Conservation (phyloP, 345 rosid genomes). For the Lagerstroemia speciosa region DNA sequence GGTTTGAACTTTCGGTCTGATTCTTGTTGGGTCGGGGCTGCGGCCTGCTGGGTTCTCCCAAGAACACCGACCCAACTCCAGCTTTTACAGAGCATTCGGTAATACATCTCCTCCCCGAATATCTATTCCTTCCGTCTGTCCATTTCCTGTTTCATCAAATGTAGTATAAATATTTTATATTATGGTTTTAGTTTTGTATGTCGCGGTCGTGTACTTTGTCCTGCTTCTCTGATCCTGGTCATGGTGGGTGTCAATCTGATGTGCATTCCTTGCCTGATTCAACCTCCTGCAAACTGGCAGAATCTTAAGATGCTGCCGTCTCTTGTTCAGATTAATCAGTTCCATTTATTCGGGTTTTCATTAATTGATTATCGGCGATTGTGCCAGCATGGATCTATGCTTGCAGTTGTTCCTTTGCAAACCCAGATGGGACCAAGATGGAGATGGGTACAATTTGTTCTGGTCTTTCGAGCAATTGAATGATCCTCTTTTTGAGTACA, state of each 20-base stretch:
- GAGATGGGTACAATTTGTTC: not conserved
- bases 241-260: conserved; percentile 1
- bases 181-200: not conserved
- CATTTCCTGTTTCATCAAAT: not conserved
- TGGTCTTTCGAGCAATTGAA: not conserved
- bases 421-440: not conserved
- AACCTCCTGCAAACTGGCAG: not conserved
- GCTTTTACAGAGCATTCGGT: not conserved
- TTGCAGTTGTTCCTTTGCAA: not conserved
- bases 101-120: not conserved
- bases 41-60: not conserved
- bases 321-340: not conserved
- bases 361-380: not conserved
- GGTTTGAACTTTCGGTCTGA: not conserved
- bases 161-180: not conserved
- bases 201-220: not conserved
- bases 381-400: not conserved
- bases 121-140: not conserved
- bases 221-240: not conserved
- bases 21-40: not conserved
- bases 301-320: not conserved
- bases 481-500: not conserved
- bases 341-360: not conserved
- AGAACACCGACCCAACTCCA: not conserved
- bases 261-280: not conserved